These are phyloP conservation scores for Arthrobotrys conoides DNA, from an alignment of 2,329 filamentous ascomycete species.

Conservation along the genomic window DNA sequence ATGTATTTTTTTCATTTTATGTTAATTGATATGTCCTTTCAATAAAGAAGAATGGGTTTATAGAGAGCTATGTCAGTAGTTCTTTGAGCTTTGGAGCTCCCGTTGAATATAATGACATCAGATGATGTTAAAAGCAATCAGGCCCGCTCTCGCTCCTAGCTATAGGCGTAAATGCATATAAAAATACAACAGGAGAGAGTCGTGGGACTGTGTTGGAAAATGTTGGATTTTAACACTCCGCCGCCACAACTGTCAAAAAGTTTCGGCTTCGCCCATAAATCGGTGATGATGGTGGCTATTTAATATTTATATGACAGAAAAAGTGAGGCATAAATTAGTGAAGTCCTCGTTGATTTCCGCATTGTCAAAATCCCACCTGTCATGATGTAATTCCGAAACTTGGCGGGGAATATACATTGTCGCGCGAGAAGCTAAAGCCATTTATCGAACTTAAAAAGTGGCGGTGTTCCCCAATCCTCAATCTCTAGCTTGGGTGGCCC, in stretches of 20 bases:
- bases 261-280: not conserved
- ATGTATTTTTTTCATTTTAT: too few species aligned
- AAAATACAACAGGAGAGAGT: not conserved
- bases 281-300: not conserved
- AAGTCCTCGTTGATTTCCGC: not conserved
- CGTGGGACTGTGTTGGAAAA: slow-evolving; percentile 19
- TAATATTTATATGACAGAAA: slow-evolving; percentile 25
- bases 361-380: not conserved
- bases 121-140: slow-evolving; percentile 2
- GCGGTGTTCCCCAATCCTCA: slow-evolving; percentile 12
- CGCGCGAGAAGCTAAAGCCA: not conserved
- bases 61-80: not conserved
- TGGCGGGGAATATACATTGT: slow-evolving; percentile 19
- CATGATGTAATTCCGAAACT: slow-evolving; percentile 39
- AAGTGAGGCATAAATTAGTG: slow-evolving; percentile 12
- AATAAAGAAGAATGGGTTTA: not conserved
- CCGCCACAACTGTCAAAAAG: not conserved
- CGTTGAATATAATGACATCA: not conserved
- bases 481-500: slow-evolving; percentile 23
- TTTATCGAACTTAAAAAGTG: slow-evolving; percentile 12
- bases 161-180: not conserved
- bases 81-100: not conserved
- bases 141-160: not conserved
- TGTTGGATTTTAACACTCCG: slow-evolving; percentile 21
- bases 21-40: too few species aligned